Percentiles rank a stretch among this genome's conserved stretches.
Evolutionary conservation across 768 basidiomycete genomes (phyloP).

Genomic region (Tephrocybe sp.): DNA sequence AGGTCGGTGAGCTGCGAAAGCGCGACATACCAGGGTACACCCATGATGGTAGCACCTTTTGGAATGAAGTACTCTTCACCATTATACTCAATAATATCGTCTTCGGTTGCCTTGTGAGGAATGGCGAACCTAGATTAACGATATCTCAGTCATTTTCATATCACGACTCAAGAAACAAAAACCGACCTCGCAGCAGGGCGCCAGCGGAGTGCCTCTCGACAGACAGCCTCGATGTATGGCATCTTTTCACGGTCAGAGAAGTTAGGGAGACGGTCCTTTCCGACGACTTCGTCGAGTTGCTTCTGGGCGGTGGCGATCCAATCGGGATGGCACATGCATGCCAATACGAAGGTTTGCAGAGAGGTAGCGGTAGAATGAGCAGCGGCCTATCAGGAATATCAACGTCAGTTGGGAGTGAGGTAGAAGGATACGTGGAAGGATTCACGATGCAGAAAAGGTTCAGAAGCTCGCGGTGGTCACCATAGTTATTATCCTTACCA

Average conservation of each 20-base stretch:
- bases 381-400: conserved; percentile 1
- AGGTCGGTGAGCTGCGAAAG: background rate
- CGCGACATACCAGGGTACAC: background rate
- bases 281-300: conserved; percentile 6
- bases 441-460: conserved; percentile 5
- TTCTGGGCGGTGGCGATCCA: conserved; percentile 6
- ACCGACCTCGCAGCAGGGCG: conserved; percentile 5
- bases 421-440: background rate
- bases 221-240: conserved; percentile 8
- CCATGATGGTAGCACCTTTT: conserved; percentile 4
- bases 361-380: conserved; percentile 8
- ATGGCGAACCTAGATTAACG: background rate
- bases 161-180: background rate
- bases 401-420: background rate
- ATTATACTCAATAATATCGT: conserved; percentile 8
- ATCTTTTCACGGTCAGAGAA: conserved; percentile 8
- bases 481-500: conserved; percentile 6
- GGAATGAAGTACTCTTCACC: conserved; percentile 9
- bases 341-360: conserved; percentile 5
- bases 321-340: conserved; percentile 7
- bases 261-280: conserved; percentile 3
- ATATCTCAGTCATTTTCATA: background rate
- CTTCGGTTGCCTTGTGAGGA: conserved; percentile 6
- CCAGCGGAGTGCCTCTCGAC: conserved; percentile 8
- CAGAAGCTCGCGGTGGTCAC: conserved; percentile 7